Evolutionary conservation across 2,329 filamentous ascomycete species (phyloP).

Genomic region (Microsporum canis): DNA sequence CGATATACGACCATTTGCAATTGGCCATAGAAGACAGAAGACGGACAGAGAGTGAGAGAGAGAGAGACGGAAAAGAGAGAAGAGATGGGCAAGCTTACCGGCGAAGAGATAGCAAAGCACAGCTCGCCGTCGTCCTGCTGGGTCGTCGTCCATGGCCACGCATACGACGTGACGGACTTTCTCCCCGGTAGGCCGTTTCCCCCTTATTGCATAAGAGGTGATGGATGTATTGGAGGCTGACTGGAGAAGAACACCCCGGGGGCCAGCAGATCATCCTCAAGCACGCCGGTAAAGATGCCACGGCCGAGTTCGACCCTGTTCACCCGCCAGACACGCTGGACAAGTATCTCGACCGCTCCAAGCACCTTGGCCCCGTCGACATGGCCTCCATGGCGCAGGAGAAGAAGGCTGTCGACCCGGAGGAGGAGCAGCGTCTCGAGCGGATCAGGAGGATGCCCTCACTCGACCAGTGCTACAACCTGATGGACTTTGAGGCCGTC

Average conservation of each 20-base stretch:
- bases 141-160: slow-evolving; percentile 80
- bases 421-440: slow-evolving; percentile 63
- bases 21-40: not conserved
- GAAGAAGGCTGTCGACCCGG: slow-evolving; percentile 55
- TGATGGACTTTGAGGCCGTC: slow-evolving; percentile 92
- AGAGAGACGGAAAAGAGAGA: no score
- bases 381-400: slow-evolving; percentile 65
- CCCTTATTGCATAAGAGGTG: not conserved
- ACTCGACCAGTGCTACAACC: slow-evolving; percentile 80
- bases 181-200: slow-evolving; percentile 51
- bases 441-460: slow-evolving; percentile 64
- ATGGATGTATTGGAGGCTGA: not conserved
- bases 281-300: slow-evolving; percentile 91
- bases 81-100: slow-evolving; percentile 29
- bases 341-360: slow-evolving; percentile 68
- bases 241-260: slow-evolving; percentile 62
- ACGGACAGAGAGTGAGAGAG: not conserved
- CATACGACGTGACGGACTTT: slow-evolving; percentile 84
- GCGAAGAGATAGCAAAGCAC: slow-evolving; percentile 58
- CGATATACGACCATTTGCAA: not conserved
- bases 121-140: slow-evolving; percentile 74
- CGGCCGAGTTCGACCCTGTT: slow-evolving; percentile 83
- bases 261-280: slow-evolving; percentile 90
- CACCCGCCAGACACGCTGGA: slow-evolving; percentile 76
- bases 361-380: slow-evolving; percentile 81